phyloP scores from a whole-genome alignment of 2,329 filamentous ascomycete species.

The Aspergillus japonicus region DNA sequence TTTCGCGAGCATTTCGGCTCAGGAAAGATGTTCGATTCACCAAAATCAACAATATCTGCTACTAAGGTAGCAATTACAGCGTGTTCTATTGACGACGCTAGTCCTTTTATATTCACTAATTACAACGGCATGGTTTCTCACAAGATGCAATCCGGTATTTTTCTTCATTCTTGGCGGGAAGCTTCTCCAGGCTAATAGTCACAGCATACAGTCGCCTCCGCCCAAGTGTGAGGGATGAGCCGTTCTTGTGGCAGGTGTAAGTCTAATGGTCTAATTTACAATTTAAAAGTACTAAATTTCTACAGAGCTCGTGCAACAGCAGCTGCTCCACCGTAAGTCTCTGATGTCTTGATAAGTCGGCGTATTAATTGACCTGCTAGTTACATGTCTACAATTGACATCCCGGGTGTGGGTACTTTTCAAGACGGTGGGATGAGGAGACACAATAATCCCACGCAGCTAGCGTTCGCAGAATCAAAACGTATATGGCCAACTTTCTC shows the following conservation, averaged over 20 bases:
- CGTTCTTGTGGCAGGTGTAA: slow-evolving; percentile 13
- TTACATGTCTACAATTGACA: slow-evolving; percentile 11
- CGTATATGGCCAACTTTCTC: slow-evolving; percentile 11
- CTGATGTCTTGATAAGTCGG: too few species aligned
- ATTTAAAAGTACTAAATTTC: not conserved
- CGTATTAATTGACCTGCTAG: too few species aligned
- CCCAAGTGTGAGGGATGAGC: slow-evolving; percentile 3
- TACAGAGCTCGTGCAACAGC: slow-evolving; percentile 11
- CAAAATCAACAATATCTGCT: slow-evolving; percentile 5
- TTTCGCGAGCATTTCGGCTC: not conserved
- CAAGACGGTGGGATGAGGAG: slow-evolving; percentile 17
- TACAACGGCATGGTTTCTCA: slow-evolving; percentile 10
- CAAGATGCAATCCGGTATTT: slow-evolving; percentile 1
- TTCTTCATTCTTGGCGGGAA: not conserved
- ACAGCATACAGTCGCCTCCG: slow-evolving; percentile 9
- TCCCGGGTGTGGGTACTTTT: slow-evolving; percentile 15
- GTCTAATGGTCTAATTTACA: slow-evolving; percentile 1
- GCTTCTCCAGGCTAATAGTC: not conserved
- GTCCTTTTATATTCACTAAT: slow-evolving; percentile 14
- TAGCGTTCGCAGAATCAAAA: slow-evolving; percentile 12
- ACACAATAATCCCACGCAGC: slow-evolving; percentile 12
- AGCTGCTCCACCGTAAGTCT: slow-evolving; percentile 6
- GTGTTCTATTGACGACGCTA: slow-evolving; percentile 5
- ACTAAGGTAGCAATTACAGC: slow-evolving; percentile 9
- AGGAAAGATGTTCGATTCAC: slow-evolving; percentile 6